Conservation (phyloP, 2,329 filamentous ascomycete genomes). For the Fusarium sp. region DNA sequence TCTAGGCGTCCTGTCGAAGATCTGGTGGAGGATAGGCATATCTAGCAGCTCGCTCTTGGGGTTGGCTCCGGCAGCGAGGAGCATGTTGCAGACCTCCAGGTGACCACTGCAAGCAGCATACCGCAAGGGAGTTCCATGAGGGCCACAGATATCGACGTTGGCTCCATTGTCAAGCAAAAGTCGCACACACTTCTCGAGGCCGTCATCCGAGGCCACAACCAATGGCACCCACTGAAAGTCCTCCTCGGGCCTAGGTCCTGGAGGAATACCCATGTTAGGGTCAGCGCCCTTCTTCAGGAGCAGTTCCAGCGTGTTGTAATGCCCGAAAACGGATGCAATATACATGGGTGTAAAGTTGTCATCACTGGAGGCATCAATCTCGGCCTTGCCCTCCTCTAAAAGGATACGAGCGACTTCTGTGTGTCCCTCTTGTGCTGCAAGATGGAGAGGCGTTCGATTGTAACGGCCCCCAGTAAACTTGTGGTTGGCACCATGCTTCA, state of each 20-base stretch:
- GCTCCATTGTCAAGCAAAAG: neutral
- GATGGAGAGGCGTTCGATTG: neutral
- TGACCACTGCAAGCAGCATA: neutral
- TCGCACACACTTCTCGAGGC: neutral
- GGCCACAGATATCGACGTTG: neutral
- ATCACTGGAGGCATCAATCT: neutral
- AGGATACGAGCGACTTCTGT: neutral
- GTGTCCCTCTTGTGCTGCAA: neutral
- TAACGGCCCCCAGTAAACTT: neutral
- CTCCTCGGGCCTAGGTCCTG: rapidly evolving
- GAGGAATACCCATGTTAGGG: neutral
- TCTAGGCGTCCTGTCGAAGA: rapidly evolving
- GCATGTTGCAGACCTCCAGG: neutral
- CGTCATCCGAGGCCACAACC: neutral
- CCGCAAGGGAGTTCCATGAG: neutral
- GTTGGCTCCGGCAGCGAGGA: neutral
- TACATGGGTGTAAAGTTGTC: neutral
- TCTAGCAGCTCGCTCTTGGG: neutral
- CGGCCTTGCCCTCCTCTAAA: neutral
- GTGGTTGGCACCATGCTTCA: neutral
- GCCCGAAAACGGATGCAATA: neutral
- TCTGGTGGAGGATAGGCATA: neutral
- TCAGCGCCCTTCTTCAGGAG: neutral
- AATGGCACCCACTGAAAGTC: neutral
- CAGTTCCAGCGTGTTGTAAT: neutral